Conservation (phyloP, 192 early-diverging fungal species). For the Backusella circina region DNA sequence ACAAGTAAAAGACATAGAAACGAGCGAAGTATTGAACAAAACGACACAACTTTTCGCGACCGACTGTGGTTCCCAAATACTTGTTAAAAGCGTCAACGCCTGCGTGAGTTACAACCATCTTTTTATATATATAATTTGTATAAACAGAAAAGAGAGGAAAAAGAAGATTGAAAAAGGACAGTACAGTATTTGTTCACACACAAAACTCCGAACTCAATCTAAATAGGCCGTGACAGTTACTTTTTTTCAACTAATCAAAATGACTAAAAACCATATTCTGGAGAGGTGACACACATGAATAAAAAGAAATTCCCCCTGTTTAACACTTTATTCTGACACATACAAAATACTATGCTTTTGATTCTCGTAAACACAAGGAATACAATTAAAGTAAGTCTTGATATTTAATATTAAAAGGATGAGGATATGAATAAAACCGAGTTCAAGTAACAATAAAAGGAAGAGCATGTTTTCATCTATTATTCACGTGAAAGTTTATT, state of each 20-base stretch:
- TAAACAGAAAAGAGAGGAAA: not conserved
- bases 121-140: not conserved
- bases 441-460: not conserved
- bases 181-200: not conserved
- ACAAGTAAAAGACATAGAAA: slow-evolving; percentile 68
- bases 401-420: not conserved
- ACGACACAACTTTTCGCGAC: slow-evolving; percentile 79
- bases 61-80: slow-evolving; percentile 59
- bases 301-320: not conserved
- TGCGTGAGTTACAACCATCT: slow-evolving; percentile 22
- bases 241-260: slow-evolving; percentile 1
- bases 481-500: not conserved
- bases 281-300: not conserved
- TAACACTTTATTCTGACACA: not conserved
- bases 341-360: not conserved
- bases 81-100: slow-evolving; percentile 31
- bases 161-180: not conserved
- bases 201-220: not conserved
- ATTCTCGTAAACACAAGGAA: not conserved
- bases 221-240: not conserved
- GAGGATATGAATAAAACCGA: not conserved
- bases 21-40: slow-evolving; percentile 86
- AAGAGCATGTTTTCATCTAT: not conserved
- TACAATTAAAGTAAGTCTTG: not conserved
- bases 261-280: not conserved